phyloP scores from a whole-genome alignment of 192 early-diverging fungal genomes.

The Backusella circina region DNA sequence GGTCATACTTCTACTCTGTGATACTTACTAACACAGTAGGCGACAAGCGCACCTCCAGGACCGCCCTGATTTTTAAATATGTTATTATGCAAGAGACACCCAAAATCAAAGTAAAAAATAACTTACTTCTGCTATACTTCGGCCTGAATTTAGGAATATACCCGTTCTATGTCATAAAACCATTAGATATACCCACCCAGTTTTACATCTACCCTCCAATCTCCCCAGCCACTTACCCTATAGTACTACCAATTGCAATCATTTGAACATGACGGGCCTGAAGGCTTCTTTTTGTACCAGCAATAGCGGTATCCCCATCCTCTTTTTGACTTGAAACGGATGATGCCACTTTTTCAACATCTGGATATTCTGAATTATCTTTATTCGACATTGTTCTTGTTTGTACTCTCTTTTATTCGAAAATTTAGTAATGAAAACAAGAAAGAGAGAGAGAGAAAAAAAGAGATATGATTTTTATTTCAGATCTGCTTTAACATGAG shows the following conservation, averaged over 20 bases:
- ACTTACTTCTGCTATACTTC: conserved; percentile 47
- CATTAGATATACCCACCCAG: too few relatives aligned
- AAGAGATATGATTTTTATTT: too few relatives aligned
- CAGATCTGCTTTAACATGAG: too few relatives aligned
- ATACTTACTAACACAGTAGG: conserved; percentile 42
- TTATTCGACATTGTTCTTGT: too few relatives aligned
- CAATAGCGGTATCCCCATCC: neutral
- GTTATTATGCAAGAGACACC: too few relatives aligned
- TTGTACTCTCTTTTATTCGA: too few relatives aligned
- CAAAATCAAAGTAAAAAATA: too few relatives aligned
- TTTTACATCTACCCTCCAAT: too few relatives aligned
- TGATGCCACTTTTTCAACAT: neutral
- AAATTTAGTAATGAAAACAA: too few relatives aligned
- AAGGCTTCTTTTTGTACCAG: conserved; percentile 11
- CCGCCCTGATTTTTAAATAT: conserved; percentile 44
- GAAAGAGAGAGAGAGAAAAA: too few relatives aligned
- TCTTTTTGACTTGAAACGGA: neutral
- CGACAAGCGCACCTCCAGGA: conserved; percentile 66
- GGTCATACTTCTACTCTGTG: too few relatives aligned
- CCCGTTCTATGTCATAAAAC: conserved; percentile 48
- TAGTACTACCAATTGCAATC: conserved; percentile 27
- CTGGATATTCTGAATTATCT: too few relatives aligned
- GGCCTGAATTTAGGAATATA: conserved; percentile 68
- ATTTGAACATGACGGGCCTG: conserved; percentile 28
- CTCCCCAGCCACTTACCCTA: conserved; percentile 5